These are phyloP conservation scores for Stropharia rugosoannulata DNA, from an alignment of 768 basidiomycete species.

Conservation along the genomic window DNA sequence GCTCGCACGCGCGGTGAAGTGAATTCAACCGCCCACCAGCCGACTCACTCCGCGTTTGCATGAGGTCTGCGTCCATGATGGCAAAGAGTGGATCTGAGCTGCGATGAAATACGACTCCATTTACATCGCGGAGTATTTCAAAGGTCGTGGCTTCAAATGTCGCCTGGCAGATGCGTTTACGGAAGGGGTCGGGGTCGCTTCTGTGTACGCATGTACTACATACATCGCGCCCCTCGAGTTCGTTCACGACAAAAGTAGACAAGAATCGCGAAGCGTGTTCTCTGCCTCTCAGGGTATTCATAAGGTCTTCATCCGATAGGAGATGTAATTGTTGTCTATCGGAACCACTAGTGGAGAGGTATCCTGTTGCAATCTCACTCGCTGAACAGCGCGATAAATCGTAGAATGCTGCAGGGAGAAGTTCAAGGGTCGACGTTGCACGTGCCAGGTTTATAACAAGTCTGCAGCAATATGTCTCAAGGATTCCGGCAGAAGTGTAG, in stretches of 20 bases:
- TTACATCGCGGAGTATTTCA: conserved; percentile 71
- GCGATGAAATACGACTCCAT: conserved; percentile 63
- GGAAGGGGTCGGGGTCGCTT: conserved; percentile 42
- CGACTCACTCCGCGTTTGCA: conserved; percentile 56
- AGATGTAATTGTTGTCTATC: conserved; percentile 33
- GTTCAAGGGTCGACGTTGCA: conserved; percentile 49
- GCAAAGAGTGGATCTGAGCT: conserved; percentile 72
- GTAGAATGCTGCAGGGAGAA: conserved; percentile 78
- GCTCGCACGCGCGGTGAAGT: conserved; percentile 60
- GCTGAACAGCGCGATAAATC: conserved; percentile 71
- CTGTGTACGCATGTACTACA: conserved; percentile 48
- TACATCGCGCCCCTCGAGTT: conserved; percentile 64
- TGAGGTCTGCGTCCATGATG: conserved; percentile 63
- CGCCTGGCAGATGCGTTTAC: conserved; percentile 59
- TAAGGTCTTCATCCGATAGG: conserved; percentile 54
- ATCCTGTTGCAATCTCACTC: conserved; percentile 58
- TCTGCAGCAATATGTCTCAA: conserved; percentile 31
- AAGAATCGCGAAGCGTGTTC: conserved; percentile 74
- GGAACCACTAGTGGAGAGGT: conserved; percentile 25
- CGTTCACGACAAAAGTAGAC: conserved; percentile 74
- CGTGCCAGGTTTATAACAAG: conserved; percentile 67
- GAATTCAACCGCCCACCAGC: conserved; percentile 39
- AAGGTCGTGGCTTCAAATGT: conserved; percentile 76
- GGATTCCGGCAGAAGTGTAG: neutral
- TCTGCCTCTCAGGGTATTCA: conserved; percentile 63